Conservation (phyloP, 768 basidiomycete genomes). For the Mycena kentingensis region DNA sequence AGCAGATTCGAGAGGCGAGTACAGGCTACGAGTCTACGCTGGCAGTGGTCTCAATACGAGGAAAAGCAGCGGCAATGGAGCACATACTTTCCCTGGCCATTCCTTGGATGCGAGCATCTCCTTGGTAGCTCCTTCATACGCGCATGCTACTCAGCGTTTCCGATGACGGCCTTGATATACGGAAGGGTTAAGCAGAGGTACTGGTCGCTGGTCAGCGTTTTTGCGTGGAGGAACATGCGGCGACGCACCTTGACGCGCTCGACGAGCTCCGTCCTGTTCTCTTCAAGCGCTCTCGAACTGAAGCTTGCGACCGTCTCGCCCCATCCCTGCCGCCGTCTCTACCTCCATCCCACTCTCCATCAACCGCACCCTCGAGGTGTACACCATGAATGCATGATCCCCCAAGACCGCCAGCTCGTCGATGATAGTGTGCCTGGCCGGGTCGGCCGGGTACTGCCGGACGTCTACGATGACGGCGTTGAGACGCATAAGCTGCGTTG, state of each 20-base stretch:
- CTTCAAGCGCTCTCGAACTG: conserved; percentile 20
- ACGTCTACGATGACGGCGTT: conserved; percentile 34
- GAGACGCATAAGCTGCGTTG: conserved; percentile 28
- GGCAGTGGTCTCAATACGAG: too few species aligned
- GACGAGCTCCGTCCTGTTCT: conserved; percentile 25
- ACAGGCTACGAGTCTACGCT: too few species aligned
- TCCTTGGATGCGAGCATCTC: too few species aligned
- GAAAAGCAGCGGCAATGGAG: too few species aligned
- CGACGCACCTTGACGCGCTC: conserved; percentile 34
- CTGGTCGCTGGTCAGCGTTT: not conserved
- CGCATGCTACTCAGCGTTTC: not conserved
- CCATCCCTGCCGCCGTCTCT: conserved; percentile 27
- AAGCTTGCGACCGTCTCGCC: conserved; percentile 27
- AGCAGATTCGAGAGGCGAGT: too few species aligned
- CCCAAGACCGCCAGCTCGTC: conserved; percentile 32
- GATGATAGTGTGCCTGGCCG: conserved; percentile 31
- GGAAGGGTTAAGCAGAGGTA: not conserved
- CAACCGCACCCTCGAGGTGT: conserved; percentile 22
- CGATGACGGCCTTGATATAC: not conserved
- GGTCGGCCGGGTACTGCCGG: conserved; percentile 28
- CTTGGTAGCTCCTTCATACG: not conserved
- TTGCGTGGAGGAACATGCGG: not conserved
- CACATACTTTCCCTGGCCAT: too few species aligned
- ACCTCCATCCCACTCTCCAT: conserved; percentile 29
- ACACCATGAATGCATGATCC: conserved; percentile 31